These are phyloP conservation scores for Phytophthora fragariae DNA, from an alignment of 352 stramenopile genomes.

Conservation along the genomic window DNA sequence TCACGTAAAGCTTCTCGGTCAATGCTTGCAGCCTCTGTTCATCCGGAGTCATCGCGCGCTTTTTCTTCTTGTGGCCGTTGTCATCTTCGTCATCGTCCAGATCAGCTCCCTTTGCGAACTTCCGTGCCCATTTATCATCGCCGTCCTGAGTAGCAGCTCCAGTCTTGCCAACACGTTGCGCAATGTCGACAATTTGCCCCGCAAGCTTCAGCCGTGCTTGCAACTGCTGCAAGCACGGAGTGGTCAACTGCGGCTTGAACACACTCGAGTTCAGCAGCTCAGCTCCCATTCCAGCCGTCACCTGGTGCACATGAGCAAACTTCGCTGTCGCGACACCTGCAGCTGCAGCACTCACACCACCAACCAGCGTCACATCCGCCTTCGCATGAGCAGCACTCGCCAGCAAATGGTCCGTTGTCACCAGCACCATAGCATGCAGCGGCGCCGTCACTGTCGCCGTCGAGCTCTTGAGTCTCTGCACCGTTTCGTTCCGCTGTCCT, in stretches of 20 bases:
- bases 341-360: slow-evolving; percentile 16
- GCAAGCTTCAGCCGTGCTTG: slow-evolving; percentile 64
- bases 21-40: slow-evolving; percentile 79
- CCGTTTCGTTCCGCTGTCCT: slow-evolving; percentile 57
- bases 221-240: slow-evolving; percentile 50
- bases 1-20: slow-evolving; percentile 73
- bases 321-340: slow-evolving; percentile 37
- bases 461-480: slow-evolving; percentile 50
- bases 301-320: slow-evolving; percentile 47
- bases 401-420: slow-evolving; percentile 72
- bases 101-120: slow-evolving; percentile 64
- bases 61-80: slow-evolving; percentile 48
- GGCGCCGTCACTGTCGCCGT: background rate
- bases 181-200: slow-evolving; percentile 59
- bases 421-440: slow-evolving; percentile 52
- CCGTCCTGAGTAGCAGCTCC: slow-evolving; percentile 29
- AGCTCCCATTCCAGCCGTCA: slow-evolving; percentile 18
- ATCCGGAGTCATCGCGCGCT: slow-evolving; percentile 52
- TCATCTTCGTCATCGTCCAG: slow-evolving; percentile 57
- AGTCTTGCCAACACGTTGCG: slow-evolving; percentile 47
- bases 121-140: slow-evolving; percentile 68
- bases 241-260: slow-evolving; percentile 42
- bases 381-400: slow-evolving; percentile 31
- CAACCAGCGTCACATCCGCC: slow-evolving; percentile 53
- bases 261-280: slow-evolving; percentile 14